Base-by-base conservation (phyloP, 177 flowering plant genomes). In the Vitis hybrid region DNA sequence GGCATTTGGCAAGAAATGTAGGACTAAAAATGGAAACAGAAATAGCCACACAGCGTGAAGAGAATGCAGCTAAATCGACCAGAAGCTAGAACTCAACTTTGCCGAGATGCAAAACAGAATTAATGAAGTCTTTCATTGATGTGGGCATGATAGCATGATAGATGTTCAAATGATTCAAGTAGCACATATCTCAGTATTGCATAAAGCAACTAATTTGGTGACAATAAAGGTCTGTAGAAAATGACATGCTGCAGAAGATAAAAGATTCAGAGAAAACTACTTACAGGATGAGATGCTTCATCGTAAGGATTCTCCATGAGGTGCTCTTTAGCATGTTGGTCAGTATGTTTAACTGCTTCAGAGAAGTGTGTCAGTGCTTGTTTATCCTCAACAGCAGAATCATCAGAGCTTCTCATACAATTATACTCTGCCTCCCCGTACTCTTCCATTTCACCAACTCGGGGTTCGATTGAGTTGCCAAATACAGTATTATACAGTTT, bases 401-500 rank as follows among this genome's bases (percentile, higher is more conserved):
- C 71, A 66, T 68, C 75, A 57, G 73, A 79, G 75, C 80, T 77
- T 74, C 82, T 80, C 19, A 39, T 15, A 64, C 62, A 65, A 64
- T 50, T 61, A 48, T 78, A 70, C 18, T 80, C 81, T 17, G 34
- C 75, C 30, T 66, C 81, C 51, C 75, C 69, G 49, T 68, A 72
- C 61, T 67, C 75, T 58, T 69, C 78, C 30, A 66, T 51, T 67
- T 76, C 80, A 76, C 58, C 68, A 58, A 61, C 51, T 54, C 63
- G 78, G 5, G 72, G 56, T 30, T 71, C 82, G 60, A 55, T 62
- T 55, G 82, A 39, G 49, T 21, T 64, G 10, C 78, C 73, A 78
- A 86, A 81, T 34, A 90, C 89, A 69, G 86, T 65, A 56, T 86
- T 84, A 72, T 87, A 88, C 52, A 91, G 61, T 56, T 69, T 86